phyloP scores from a whole-genome alignment of 345 rosid genomes.

The Linum tenue region DNA sequence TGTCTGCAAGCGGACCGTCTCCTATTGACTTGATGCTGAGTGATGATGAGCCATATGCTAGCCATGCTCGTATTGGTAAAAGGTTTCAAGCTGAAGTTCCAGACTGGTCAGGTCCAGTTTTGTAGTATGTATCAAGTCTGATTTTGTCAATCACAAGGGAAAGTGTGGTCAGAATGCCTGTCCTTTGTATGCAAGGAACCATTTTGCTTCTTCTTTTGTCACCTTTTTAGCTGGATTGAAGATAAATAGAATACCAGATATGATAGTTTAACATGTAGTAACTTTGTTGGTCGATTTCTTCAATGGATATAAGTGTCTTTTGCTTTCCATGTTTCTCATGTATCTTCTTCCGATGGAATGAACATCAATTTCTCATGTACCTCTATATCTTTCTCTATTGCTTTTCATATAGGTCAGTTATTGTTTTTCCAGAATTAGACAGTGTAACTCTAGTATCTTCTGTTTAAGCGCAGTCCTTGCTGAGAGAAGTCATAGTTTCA shows the following conservation, averaged over 20 bases:
- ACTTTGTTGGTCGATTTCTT: background rate
- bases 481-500: background rate
- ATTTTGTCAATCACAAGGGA: background rate
- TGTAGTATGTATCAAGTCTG: constrained; percentile 34
- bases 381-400: background rate
- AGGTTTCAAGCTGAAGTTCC: constrained; percentile 86
- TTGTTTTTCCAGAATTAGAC: background rate
- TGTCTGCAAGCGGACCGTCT: constrained; percentile 25
- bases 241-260: background rate
- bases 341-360: background rate
- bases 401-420: too few relatives aligned
- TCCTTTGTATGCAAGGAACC: background rate
- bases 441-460: background rate
- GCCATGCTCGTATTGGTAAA: constrained; percentile 58
- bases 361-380: background rate
- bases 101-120: constrained; percentile 65
- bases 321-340: too few relatives aligned
- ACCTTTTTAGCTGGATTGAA: background rate
- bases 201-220: too few relatives aligned
- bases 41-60: constrained; percentile 41
- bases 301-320: background rate
- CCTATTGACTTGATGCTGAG: constrained; percentile 44
- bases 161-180: background rate
- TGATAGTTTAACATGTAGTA: background rate
- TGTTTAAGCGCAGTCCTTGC: too few relatives aligned